Conservation (phyloP, 495 filamentous ascomycete species). For the Aspergillus bertholletiae region DNA sequence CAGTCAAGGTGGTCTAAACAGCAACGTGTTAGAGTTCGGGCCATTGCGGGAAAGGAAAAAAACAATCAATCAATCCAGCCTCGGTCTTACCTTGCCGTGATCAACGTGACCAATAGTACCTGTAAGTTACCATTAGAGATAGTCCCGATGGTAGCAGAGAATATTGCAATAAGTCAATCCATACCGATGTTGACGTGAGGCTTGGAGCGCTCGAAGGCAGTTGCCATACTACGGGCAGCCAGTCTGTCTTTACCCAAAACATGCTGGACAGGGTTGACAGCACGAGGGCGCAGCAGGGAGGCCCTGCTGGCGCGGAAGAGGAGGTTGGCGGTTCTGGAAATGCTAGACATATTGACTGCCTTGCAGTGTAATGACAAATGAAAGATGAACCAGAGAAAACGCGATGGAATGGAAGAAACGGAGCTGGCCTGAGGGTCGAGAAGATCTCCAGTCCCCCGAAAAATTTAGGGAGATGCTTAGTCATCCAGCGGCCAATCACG, state of each 20-base stretch:
- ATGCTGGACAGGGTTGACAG: slow-evolving; percentile 66
- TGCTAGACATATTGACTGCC: slow-evolving; percentile 57
- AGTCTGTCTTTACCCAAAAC: slow-evolving; percentile 64
- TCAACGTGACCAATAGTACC: slow-evolving; percentile 99
- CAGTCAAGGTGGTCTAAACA: slow-evolving; percentile 92
- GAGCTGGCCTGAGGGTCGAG: slow-evolving; percentile 19
- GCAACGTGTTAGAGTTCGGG: slow-evolving; percentile 21
- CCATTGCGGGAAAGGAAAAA: slow-evolving; percentile 12
- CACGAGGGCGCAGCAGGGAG: slow-evolving; percentile 56
- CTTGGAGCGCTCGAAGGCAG: slow-evolving; percentile 84
- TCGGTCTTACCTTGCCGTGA: slow-evolving; percentile 82
- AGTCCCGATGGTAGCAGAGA: background rate
- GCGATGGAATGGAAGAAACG: slow-evolving; percentile 27
- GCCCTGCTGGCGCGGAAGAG: slow-evolving; percentile 65
- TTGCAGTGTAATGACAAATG: slow-evolving; percentile 30
- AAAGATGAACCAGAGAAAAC: slow-evolving; percentile 34
- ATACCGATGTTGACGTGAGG: slow-evolving; percentile 97
- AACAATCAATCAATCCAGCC: slow-evolving; percentile 1
- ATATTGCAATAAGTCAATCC: slow-evolving; percentile 10
- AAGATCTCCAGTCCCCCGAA: slow-evolving; percentile 26
- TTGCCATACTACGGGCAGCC: slow-evolving; percentile 68
- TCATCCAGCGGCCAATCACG: slow-evolving; percentile 38
- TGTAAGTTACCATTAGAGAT: slow-evolving; percentile 27
- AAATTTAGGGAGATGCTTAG: slow-evolving; percentile 43
- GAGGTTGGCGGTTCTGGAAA: slow-evolving; percentile 63